phyloP scores from a whole-genome alignment of 805 yeast genomes.

The Candida wancherniae region DNA sequence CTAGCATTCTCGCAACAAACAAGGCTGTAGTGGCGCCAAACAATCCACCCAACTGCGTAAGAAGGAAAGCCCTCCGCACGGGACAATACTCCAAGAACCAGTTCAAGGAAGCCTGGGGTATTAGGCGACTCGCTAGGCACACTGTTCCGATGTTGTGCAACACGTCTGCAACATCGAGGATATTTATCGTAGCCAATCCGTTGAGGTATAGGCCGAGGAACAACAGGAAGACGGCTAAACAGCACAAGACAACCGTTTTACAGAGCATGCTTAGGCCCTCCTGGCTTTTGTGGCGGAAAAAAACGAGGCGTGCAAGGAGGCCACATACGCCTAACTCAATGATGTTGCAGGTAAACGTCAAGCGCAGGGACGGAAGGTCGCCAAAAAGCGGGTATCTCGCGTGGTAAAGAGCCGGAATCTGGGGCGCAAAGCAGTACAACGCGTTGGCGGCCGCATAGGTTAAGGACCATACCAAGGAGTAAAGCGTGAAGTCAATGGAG shows the following conservation, averaged over 20 bases:
- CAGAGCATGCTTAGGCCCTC: constrained; percentile 13
- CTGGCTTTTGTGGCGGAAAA: constrained; percentile 4
- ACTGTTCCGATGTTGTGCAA: constrained; percentile 10
- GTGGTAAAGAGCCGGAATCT: constrained; percentile 6
- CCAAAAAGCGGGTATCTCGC: constrained; percentile 12
- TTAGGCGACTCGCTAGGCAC: constrained; percentile 10
- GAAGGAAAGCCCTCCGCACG: constrained; percentile 2
- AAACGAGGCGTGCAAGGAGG: constrained; percentile 1
- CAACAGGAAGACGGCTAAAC: background rate
- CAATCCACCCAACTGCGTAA: constrained; percentile 1
- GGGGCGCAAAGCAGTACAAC: constrained; percentile 8
- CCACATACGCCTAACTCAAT: constrained; percentile 2
- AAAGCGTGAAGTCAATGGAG: constrained; percentile 13
- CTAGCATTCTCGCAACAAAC: background rate
- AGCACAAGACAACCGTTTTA: constrained; percentile 3
- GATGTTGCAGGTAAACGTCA: background rate
- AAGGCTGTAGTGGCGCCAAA: constrained; percentile 1
- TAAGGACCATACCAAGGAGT: constrained; percentile 10
- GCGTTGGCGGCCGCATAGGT: constrained; percentile 7
- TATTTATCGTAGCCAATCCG: constrained; percentile 10
- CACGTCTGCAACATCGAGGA: constrained; percentile 14
- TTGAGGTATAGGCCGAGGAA: constrained; percentile 3
- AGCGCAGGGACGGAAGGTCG: constrained; percentile 1
- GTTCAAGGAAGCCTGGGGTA: constrained; percentile 14
- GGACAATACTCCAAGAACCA: constrained; percentile 13